Evolutionary conservation across 495 filamentous ascomycete genomes (phyloP), one percentile per base, ranked within the genome.

Genomic region (Annulohypoxylon stygium): DNA sequence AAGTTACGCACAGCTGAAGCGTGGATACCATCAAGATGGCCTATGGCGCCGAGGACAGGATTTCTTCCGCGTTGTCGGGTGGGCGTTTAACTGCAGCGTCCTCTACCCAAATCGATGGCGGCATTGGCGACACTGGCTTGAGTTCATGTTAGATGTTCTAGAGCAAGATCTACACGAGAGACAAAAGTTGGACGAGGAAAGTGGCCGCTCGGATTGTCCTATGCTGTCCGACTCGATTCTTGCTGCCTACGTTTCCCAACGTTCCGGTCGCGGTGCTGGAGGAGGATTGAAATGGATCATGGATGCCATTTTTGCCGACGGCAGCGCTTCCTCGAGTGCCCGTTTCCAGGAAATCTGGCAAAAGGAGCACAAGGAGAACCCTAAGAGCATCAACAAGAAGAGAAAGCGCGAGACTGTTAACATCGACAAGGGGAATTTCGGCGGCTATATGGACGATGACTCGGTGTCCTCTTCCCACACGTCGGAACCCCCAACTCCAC

Each of bases 1-100:
- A 33, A 82, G 88, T 7, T 74, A 85, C 23, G 80, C 86, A 14
- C 83, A 87, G 0, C 80, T 95, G 30, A 90, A 88, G 1, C 75
- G 67, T 7, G 62, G 55, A 39, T 59, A 75, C 30, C 86, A 88
- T 23, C 81, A 85, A n/a, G 88, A 88, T 9, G 88, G 92, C 2
- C 55, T 98, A 5, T 97, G 92, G 88, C 79, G 82, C 14, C 85
- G 88, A 18, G 93, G 90, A 0, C 89, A 91, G 26, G 93, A 97
- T 75, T 95, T 98, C 70, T 99, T 97, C 93, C 88, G 91, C 45
- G 87, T 92, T 0, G 89, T 95, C 0, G 96, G 96, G 3, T 98
- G 96, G 96, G 90, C 92, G 0, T 97, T 98, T 79, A 95, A 94
- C 73, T 99, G 96, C 81, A 93, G 93, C 14, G 86, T 93, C 2